These are phyloP conservation scores for Dioscorea cayenensis DNA, from an alignment of 116 monocot genomes.

Conservation along the genomic window DNA sequence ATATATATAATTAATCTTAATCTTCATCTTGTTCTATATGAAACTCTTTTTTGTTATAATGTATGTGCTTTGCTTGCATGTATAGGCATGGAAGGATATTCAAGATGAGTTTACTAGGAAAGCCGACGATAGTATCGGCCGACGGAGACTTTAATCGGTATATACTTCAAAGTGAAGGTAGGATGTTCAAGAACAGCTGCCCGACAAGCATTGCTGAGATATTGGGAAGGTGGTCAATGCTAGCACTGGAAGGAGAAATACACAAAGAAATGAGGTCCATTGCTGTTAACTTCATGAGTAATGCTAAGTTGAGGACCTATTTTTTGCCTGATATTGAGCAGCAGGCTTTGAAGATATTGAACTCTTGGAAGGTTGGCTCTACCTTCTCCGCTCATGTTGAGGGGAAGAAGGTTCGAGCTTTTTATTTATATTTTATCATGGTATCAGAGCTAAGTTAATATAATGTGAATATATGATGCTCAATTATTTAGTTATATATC, in stretches of 20 bases:
- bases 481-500: too few species aligned
- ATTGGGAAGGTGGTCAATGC: conserved; percentile 41
- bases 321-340: conserved; percentile 35
- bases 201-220: conserved; percentile 41
- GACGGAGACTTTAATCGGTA: conserved; percentile 50
- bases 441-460: not conserved
- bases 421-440: too few species aligned
- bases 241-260: conserved; percentile 27
- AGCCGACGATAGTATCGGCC: conserved; percentile 42
- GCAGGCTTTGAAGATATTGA: conserved; percentile 31
- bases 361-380: conserved; percentile 19
- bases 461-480: not conserved
- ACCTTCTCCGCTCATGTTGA: conserved; percentile 37
- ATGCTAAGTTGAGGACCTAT: conserved; percentile 16
- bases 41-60: not conserved
- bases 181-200: conserved; percentile 32
- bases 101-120: conserved; percentile 40
- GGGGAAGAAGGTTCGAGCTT: conserved; percentile 33
- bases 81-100: conserved; percentile 51
- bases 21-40: not conserved
- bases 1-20: not conserved
- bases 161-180: conserved; percentile 33
- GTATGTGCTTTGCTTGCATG: not conserved
- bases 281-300: conserved; percentile 42
- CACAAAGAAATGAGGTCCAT: conserved; percentile 44